Evolutionary conservation across 805 yeast species (phyloP).

Genomic region (Kodamaea leandrae): DNA sequence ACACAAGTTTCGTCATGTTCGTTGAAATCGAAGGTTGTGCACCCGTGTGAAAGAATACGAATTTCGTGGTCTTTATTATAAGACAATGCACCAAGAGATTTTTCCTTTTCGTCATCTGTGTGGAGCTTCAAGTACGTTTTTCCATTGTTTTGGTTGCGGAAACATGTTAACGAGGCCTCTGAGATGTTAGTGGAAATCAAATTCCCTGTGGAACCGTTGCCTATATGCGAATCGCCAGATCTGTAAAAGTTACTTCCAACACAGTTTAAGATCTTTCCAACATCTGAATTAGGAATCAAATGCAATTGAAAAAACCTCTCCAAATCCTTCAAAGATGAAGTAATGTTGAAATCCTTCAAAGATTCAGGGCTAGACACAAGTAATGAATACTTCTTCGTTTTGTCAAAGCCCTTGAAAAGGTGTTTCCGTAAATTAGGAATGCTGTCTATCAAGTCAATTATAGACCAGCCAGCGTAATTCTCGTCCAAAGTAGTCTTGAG

Average conservation of each 20-base stretch:
- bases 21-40: slow-evolving; percentile 38
- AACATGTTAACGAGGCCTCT: slow-evolving; percentile 39
- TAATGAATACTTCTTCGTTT: slow-evolving; percentile 45
- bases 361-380: slow-evolving; percentile 68
- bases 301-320: slow-evolving; percentile 64
- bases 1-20: slow-evolving; percentile 46
- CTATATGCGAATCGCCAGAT: slow-evolving; percentile 1
- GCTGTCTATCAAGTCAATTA: slow-evolving; percentile 45
- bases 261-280: slow-evolving; percentile 48
- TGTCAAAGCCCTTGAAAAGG: slow-evolving; percentile 26
- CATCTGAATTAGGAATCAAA: slow-evolving; percentile 58
- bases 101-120: background rate
- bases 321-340: slow-evolving; percentile 41
- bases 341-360: slow-evolving; percentile 49
- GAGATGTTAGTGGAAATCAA: slow-evolving; percentile 41
- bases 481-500: slow-evolving; percentile 51
- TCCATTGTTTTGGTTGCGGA: slow-evolving; percentile 21
- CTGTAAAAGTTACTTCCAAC: slow-evolving; percentile 20
- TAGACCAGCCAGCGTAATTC: slow-evolving; percentile 23
- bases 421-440: slow-evolving; percentile 43
- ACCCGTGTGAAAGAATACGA: slow-evolving; percentile 58
- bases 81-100: slow-evolving; percentile 16
- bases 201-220: background rate
- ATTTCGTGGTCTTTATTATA: slow-evolving; percentile 57
- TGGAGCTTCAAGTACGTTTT: slow-evolving; percentile 37